These are phyloP conservation scores for Agrostemma githago DNA, from an alignment of 148 eudicot species.

Conservation along the genomic window DNA sequence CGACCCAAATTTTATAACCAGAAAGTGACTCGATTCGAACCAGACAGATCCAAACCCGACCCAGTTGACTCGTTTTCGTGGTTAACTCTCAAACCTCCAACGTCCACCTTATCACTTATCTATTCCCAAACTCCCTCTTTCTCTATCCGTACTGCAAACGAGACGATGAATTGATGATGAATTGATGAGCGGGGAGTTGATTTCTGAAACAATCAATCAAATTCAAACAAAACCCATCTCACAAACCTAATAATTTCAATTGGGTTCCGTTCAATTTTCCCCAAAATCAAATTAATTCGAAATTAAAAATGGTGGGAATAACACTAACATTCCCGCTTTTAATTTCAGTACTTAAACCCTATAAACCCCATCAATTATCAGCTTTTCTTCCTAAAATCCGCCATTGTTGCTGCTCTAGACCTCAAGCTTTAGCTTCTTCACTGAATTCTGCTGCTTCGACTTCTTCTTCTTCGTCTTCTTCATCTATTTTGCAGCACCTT, in stretches of 20 bases:
- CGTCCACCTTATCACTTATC: neutral
- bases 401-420: constrained; percentile 16
- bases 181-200: too few relatives aligned
- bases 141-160: neutral
- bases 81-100: neutral
- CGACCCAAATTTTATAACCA: too few relatives aligned
- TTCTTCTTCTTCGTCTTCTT: neutral
- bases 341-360: constrained; percentile 68
- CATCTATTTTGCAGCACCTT: constrained; percentile 20
- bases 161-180: neutral
- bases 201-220: constrained; percentile 1
- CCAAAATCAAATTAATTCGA: neutral
- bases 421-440: constrained; percentile 34
- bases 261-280: neutral
- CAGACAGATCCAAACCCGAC: neutral
- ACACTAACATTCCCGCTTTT: constrained; percentile 59
- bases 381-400: constrained; percentile 32
- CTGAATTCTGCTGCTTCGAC: constrained; percentile 9
- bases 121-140: too few relatives aligned
- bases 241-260: neutral
- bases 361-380: constrained; percentile 36
- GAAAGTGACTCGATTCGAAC: too few relatives aligned
- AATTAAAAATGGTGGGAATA: constrained; percentile 44
- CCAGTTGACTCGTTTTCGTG: too few relatives aligned
- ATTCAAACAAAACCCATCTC: constrained; percentile 3